Evolutionary conservation across 1,284 basidiomycete species (phyloP).

Genomic region (Filobasidium uniguttulatum): DNA sequence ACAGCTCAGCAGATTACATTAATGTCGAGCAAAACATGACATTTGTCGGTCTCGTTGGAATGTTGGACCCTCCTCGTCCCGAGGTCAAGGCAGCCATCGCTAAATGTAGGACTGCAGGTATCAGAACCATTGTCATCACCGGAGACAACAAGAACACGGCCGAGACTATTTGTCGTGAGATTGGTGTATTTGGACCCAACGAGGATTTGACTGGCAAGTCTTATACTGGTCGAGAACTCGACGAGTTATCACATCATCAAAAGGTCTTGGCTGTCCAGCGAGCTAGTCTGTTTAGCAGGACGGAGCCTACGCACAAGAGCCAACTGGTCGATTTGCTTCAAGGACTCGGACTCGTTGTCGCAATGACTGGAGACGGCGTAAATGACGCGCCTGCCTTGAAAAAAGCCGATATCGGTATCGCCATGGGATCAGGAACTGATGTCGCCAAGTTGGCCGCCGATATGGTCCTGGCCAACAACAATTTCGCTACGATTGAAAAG

Average conservation of each 20-base stretch:
- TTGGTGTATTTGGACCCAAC: constrained; percentile 74
- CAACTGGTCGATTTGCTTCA: constrained; percentile 94
- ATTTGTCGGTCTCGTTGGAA: constrained; percentile 89
- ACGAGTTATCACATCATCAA: constrained; percentile 62
- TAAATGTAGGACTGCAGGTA: constrained; percentile 83
- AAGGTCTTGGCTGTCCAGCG: constrained; percentile 72
- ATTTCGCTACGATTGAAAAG: constrained; percentile 72
- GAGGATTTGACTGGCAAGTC: constrained; percentile 82
- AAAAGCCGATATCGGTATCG: constrained; percentile 93
- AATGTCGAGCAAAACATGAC: constrained; percentile 81
- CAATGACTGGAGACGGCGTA: constrained; percentile 94
- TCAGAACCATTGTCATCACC: constrained; percentile 92
- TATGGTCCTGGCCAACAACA: constrained; percentile 64
- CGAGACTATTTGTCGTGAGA: constrained; percentile 89
- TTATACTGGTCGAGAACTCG: constrained; percentile 86
- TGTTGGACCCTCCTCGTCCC: constrained; percentile 94
- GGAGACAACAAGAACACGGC: constrained; percentile 98
- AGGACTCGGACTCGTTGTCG: constrained; percentile 81
- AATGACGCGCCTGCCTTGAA: constrained; percentile 95
- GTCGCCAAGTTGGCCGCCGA: constrained; percentile 97
- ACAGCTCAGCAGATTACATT: constrained; percentile 65
- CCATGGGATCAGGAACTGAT: constrained; percentile 98
- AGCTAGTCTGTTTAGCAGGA: constrained; percentile 81
- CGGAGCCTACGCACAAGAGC: constrained; percentile 89
- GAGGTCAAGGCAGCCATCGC: constrained; percentile 79